Conservation (phyloP, 768 basidiomycete genomes). For the Podaxis mareebaensis region DNA sequence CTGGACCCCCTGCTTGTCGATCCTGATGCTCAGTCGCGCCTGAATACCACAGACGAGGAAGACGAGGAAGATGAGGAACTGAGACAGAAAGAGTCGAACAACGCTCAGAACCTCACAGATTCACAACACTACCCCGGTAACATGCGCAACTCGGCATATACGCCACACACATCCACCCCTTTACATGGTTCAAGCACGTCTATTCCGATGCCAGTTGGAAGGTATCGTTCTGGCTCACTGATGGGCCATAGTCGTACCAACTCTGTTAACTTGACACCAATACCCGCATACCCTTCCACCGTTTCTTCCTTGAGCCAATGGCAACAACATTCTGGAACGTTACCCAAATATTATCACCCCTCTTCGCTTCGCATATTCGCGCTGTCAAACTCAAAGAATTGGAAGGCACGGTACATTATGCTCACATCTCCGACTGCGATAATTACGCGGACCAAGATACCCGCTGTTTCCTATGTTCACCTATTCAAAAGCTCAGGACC, state of each 20-base stretch:
- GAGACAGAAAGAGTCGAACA: not conserved
- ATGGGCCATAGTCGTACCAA: slow-evolving; percentile 37
- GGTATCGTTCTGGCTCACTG: slow-evolving; percentile 41
- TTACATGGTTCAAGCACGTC: slow-evolving; percentile 35
- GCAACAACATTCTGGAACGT: slow-evolving; percentile 47
- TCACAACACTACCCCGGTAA: slow-evolving; percentile 19
- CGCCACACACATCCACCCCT: slow-evolving; percentile 23
- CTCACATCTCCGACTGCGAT: slow-evolving; percentile 49
- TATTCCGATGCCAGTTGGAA: slow-evolving; percentile 24
- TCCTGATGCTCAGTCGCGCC: slow-evolving; percentile 34
- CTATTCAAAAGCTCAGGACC: slow-evolving; percentile 63
- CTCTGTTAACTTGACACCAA: slow-evolving; percentile 35
- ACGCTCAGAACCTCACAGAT: slow-evolving; percentile 14
- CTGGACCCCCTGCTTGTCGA: slow-evolving; percentile 56
- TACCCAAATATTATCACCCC: slow-evolving; percentile 72
- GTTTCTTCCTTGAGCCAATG: slow-evolving; percentile 51
- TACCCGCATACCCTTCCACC: slow-evolving; percentile 68
- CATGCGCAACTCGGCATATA: slow-evolving; percentile 23
- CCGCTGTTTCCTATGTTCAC: slow-evolving; percentile 62
- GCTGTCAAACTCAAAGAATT: slow-evolving; percentile 57
- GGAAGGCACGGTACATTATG: slow-evolving; percentile 66
- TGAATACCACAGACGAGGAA: slow-evolving; percentile 40
- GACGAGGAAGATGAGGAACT: slow-evolving; percentile 29
- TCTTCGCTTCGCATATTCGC: slow-evolving; percentile 73
- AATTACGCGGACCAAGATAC: slow-evolving; percentile 35